Percentiles rank a stretch among this genome's conserved stretches.
These are phyloP conservation scores for Gnetum montanum DNA, from an alignment of 75 land plant genomes.

Conservation along the genomic window DNA sequence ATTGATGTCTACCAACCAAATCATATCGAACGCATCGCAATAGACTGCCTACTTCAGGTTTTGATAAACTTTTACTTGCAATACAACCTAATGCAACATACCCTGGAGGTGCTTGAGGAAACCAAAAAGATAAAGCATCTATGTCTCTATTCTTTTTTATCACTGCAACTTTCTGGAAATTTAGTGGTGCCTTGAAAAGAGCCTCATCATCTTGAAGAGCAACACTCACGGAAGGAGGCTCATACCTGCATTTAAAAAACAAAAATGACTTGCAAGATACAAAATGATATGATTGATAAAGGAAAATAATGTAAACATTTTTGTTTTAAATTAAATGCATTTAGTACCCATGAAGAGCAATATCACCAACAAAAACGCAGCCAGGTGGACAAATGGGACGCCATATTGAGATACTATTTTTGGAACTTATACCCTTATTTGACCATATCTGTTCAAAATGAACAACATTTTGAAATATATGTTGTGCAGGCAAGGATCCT, in stretches of 20 bases:
- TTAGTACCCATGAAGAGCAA: slow-evolving; percentile 82
- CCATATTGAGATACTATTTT: slow-evolving; percentile 77
- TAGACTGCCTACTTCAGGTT: slow-evolving; percentile 22
- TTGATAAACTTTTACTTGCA: slow-evolving; percentile 54
- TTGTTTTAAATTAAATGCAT: too few relatives aligned
- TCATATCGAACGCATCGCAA: slow-evolving; percentile 83
- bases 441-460: slow-evolving; percentile 82
- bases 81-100: slow-evolving; percentile 86
- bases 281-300: neutral
- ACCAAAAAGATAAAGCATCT: slow-evolving; percentile 70
- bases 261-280: neutral
- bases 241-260: slow-evolving; percentile 52
- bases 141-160: slow-evolving; percentile 43
- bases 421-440: slow-evolving; percentile 53
- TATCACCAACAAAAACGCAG: slow-evolving; percentile 77
- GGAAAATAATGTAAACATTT: too few relatives aligned
- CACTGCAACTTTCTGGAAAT: slow-evolving; percentile 55
- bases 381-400: slow-evolving; percentile 73
- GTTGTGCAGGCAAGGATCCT: slow-evolving; percentile 24
- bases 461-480: slow-evolving; percentile 54
- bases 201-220: slow-evolving; percentile 58
- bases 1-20: slow-evolving; percentile 73
- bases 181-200: slow-evolving; percentile 43
- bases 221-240: slow-evolving; percentile 65
- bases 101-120: slow-evolving; percentile 90